Evolutionary conservation across 2,329 filamentous ascomycete species (phyloP), one percentile per base, ranked within the genome.

Genomic region (Chrysoporthe deuterocubensis): DNA sequence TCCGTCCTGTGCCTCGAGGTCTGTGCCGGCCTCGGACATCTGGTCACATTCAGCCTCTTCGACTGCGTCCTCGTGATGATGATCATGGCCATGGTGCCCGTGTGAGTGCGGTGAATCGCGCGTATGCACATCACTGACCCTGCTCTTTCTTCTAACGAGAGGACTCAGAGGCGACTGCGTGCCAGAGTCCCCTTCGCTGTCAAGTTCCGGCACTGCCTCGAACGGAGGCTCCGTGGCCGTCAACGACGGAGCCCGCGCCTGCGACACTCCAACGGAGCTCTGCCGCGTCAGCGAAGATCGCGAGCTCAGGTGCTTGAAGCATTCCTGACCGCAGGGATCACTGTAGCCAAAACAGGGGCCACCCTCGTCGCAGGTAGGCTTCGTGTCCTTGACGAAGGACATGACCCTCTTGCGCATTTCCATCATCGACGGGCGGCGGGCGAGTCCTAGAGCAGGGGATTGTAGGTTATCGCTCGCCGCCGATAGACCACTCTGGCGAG

Each of bases 361-460:
- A 21, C 78, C 76, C 71, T 87, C 84, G 69, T 90, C 87, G 72
- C 88, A 90, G 72, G 89, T 86, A 44, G 82, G 74, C 75, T 90
- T 90, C 32, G 84, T 88, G 72, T 90, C 88, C 74, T 85, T 87
- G 69, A 90, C 85, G 75, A 90, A 90, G 57, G 88, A 90, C 76
- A 89, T 78, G 50, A 90, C 84, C 32, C 86, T 81, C 67, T 84
- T 83, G 56, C 83, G 84, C 48, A 90, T 80, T 67, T 85, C 78
- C 8, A 81, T 73, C 76, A 89, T 84, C 4, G 87, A 89, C 2
- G 84, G 83, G 34, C 86, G 80, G 42, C 85, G 80, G 42, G 37
- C 32, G 42, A 56, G 21, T 11, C 26, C 61, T 16, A 57, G 43
- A 7, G 16, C 8, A 5, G 42, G 52, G 50, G 72, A 70, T 13